Percentiles rank a stretch among this genome's conserved stretches.
These are phyloP conservation scores for Arctium lappa DNA, from an alignment of 129 eudicot genomes.

Conservation along the genomic window DNA sequence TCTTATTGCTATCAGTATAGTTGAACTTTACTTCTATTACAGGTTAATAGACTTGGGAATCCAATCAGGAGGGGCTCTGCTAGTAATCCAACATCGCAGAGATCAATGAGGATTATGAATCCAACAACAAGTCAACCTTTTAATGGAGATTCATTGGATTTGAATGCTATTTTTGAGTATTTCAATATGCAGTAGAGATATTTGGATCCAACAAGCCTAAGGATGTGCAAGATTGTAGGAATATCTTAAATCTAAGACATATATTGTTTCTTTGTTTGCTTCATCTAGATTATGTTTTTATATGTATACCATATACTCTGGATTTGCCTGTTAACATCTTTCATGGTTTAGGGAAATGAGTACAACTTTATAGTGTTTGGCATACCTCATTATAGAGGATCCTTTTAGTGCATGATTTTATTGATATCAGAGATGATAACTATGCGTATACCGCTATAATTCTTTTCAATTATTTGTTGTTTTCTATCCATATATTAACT, in stretches of 20 bases:
- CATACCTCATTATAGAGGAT: not conserved
- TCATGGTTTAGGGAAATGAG: not conserved
- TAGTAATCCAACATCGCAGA: not conserved
- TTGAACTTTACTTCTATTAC: constrained; percentile 4
- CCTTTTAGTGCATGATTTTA: not conserved
- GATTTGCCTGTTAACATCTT: not conserved
- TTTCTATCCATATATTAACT: not conserved
- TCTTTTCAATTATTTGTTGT: not conserved
- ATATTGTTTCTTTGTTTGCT: not conserved
- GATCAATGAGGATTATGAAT: constrained; percentile 7
- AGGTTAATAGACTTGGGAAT: not conserved
- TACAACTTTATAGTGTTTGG: not conserved
- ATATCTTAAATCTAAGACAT: not conserved
- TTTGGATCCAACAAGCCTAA: not conserved
- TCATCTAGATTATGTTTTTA: not conserved
- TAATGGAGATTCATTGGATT: not conserved
- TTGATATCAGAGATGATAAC: not conserved
- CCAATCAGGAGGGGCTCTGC: not conserved
- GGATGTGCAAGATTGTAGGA: not conserved
- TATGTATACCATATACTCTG: not conserved
- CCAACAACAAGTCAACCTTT: not conserved
- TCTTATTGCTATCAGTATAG: not conserved
- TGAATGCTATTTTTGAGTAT: not conserved
- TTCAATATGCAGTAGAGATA: not conserved
- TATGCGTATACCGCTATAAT: not conserved